phyloP scores from a whole-genome alignment of 345 rosid species.

The Limnanthes douglasii region DNA sequence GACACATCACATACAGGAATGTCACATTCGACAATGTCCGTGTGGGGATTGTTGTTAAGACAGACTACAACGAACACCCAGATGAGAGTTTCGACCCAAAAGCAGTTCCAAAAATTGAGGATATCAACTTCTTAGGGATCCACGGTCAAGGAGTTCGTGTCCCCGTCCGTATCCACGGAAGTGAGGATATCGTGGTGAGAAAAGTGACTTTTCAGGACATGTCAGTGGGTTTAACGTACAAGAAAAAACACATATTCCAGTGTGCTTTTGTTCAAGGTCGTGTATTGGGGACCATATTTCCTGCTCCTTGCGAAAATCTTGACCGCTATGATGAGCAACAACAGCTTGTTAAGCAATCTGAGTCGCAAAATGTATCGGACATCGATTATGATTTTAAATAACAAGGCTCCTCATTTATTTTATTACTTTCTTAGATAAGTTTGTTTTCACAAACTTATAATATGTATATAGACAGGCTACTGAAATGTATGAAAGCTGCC shows the following conservation, averaged over 20 bases:
- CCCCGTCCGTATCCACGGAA: slow-evolving; percentile 77
- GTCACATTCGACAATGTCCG: slow-evolving; percentile 67
- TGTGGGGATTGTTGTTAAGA: slow-evolving; percentile 74
- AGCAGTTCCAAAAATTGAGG: slow-evolving; percentile 39
- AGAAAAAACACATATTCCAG: slow-evolving; percentile 86
- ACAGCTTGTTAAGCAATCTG: slow-evolving; percentile 42
- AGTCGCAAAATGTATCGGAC: slow-evolving; percentile 44
- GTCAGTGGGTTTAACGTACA: slow-evolving; percentile 67
- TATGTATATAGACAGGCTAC: too few relatives aligned
- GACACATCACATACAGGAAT: slow-evolving; percentile 43
- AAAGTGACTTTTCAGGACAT: slow-evolving; percentile 61
- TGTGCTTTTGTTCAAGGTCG: slow-evolving; percentile 68
- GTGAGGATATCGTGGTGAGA: slow-evolving; percentile 57
- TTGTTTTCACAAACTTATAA: too few relatives aligned
- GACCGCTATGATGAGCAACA: slow-evolving; percentile 57
- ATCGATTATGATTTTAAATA: slow-evolving; percentile 73
- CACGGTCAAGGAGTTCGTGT: slow-evolving; percentile 79
- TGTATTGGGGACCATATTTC: slow-evolving; percentile 60
- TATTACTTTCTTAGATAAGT: too few relatives aligned
- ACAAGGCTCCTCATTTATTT: too few relatives aligned
- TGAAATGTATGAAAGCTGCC: too few relatives aligned
- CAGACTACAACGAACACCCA: slow-evolving; percentile 85
- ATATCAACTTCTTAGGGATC: slow-evolving; percentile 49
- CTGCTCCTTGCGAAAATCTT: slow-evolving; percentile 69
- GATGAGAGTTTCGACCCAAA: slow-evolving; percentile 55